Evolutionary conservation across 495 filamentous ascomycete species (phyloP), one percentile per base, ranked within the genome.

Genomic region (Amniculicola lignicola): DNA sequence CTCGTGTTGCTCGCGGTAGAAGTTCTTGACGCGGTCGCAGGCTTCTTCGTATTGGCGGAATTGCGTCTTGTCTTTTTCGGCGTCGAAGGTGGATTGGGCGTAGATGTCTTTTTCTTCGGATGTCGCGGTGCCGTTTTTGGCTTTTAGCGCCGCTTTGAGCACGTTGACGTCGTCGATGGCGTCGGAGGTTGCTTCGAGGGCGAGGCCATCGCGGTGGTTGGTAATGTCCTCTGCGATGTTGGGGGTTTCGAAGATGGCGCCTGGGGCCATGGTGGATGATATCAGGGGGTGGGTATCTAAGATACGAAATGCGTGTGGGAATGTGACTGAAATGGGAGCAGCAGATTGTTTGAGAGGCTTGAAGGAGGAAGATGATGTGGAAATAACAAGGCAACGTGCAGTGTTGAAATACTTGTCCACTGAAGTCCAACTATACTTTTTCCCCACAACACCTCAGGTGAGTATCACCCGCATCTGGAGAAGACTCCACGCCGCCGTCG

Each of bases 1-100:
- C 68, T 79, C 79, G 71, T 93, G 88, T 62, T 91, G 88, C 68
- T 90, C 87, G 25, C 76, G 75, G 77, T 93, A 93, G 74, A 93
- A 93, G 75, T 75, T 76, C 72, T 87, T 86, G 63, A 93, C 87
- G 21, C 87, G 78, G 71, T 87, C 82, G 69, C 85, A 89, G 55
- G 88, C 86, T 21, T 82, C 79, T 44, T 85, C 80, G 73, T 89
- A 93, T 63, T 88, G 85, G 22, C 86, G 79, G 74, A 95, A 95
- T 56, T 83, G 72, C 10, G 83, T 78, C 70, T 92, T 92, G 77
- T 93, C 87, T 62, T 92, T 95, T 25, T 78, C 71, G 50, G 81
- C 69, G 70, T 91, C 86, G 69, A 91, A 90, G 31, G 79, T 69
- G 24, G 87, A 83, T 18, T 76, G 63, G 0, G 82, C 77, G 67